Evolutionary conservation across 495 filamentous ascomycete genomes (phyloP).

Genomic region (Penicillium arizonense): DNA sequence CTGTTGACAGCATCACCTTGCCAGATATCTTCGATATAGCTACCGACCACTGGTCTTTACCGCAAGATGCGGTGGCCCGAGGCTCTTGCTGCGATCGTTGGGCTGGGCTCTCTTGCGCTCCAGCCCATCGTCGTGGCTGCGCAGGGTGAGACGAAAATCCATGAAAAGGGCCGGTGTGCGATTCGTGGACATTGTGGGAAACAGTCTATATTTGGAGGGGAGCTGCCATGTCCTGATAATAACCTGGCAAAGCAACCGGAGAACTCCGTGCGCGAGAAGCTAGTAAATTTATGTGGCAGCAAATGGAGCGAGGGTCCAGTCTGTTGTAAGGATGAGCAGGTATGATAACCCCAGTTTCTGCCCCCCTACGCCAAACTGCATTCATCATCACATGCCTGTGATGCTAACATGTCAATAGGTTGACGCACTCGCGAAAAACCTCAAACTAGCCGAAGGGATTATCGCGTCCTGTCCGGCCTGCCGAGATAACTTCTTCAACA

Average conservation of each 20-base stretch:
- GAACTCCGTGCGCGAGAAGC: constrained; percentile 63
- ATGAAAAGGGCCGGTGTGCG: constrained; percentile 87
- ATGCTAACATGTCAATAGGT: constrained; percentile 48
- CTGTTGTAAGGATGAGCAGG: constrained; percentile 83
- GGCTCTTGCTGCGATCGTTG: constrained; percentile 26
- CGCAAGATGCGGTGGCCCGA: constrained; percentile 36
- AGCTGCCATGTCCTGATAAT: constrained; percentile 95
- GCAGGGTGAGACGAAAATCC: constrained; percentile 57
- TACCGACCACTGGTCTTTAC: neutral
- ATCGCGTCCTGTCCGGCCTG: constrained; percentile 94
- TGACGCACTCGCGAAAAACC: constrained; percentile 70
- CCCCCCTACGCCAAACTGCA: no score
- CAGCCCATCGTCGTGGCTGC: constrained; percentile 29
- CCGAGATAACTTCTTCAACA: constrained; percentile 94
- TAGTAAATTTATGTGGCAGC: constrained; percentile 81
- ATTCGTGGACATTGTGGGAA: constrained; percentile 89
- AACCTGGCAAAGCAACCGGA: constrained; percentile 72
- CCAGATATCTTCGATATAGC: neutral
- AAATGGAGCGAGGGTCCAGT: constrained; percentile 81
- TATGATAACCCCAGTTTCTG: constrained; percentile 26
- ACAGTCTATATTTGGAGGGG: constrained; percentile 78
- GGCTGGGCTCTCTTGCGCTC: constrained; percentile 30
- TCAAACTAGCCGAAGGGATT: constrained; percentile 82
- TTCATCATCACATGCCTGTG: neutral
- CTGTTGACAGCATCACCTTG: neutral